These are phyloP conservation scores for Pythium monospermum DNA, from an alignment of 352 stramenopile genomes.

Conservation along the genomic window DNA sequence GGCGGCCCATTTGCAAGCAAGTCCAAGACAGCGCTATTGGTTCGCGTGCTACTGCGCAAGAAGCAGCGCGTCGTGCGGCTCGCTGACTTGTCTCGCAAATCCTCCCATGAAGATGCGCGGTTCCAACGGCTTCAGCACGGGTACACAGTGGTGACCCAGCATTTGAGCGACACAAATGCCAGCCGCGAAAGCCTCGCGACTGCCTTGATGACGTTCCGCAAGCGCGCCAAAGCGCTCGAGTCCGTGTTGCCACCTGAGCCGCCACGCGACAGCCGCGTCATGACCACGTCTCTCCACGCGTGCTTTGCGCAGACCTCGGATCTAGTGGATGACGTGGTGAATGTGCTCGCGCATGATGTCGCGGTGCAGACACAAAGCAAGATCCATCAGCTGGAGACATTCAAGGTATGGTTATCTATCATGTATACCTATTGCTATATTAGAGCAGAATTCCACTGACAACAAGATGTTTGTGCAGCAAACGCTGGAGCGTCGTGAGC, in stretches of 20 bases:
- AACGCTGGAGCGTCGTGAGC: conserved; percentile 26
- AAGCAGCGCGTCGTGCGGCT: conserved; percentile 17
- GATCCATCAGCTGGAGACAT: conserved; percentile 26
- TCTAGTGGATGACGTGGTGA: conserved; percentile 15
- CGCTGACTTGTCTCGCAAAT: background rate
- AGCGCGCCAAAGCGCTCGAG: conserved; percentile 10
- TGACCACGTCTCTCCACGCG: conserved; percentile 19
- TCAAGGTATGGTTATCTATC: conserved; percentile 21
- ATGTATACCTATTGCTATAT: too few species aligned
- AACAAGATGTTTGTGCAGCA: conserved; percentile 10
- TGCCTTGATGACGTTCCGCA: conserved; percentile 20
- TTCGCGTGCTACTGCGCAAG: conserved; percentile 19
- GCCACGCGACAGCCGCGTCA: conserved; percentile 14
- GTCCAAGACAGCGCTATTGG: background rate
- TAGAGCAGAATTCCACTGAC: background rate
- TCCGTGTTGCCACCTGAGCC: conserved; percentile 15
- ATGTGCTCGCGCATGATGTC: conserved; percentile 23
- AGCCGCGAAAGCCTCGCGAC: conserved; percentile 23
- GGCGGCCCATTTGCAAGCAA: background rate
- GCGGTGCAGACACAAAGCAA: conserved; percentile 29
- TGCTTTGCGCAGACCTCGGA: conserved; percentile 7
- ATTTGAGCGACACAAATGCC: conserved; percentile 24
- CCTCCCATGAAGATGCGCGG: conserved; percentile 19
- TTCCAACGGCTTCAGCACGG: conserved; percentile 33
- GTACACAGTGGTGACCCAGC: conserved; percentile 22